Base-by-base conservation (phyloP, 2,329 filamentous ascomycete species). In the Ceratocystis harringtonii region DNA sequence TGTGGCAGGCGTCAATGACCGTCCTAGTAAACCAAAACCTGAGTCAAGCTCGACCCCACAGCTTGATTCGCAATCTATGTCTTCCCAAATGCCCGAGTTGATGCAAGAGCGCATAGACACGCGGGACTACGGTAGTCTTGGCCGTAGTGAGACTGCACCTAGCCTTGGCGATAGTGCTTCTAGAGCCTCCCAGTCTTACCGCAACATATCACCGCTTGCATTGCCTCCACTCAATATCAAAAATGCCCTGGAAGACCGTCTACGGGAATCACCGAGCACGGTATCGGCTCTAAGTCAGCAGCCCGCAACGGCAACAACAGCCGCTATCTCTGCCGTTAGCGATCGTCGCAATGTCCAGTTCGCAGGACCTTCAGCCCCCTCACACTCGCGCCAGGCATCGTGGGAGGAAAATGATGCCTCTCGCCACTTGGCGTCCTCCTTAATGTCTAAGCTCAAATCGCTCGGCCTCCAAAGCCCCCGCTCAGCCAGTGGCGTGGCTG, bases 361-460 rank as follows among this genome's bases (percentile, higher is more conserved):
- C 72, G 84, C 82, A 1, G 80, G 83, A 69, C 84, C 82, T 43
- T 75, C 78, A 4, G 75, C 79, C 6, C 69, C 74, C 22, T 73
- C 78, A 22, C 83, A 85, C 69, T 82, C 81, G 41, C 80, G 85
- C 67, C 80, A 86, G 55, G 80, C 83, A 43, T 90, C 88, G 3
- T 82, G 82, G 76, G 84, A 88, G 58, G 85, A 88, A 63, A 79
- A 75, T n/a, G 88, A 89, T 45, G 76, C 77, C 7, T 74, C 78
- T 15, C 78, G 76, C 66, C 86, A 85, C 74, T 81, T 82, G 25
- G 79, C 80, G 67, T 78, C 81, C 25, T 86, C 87, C 28, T 80
- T 95, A 69, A 90, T 95, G 75, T 86, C 86, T 19, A 91, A 88
- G 73, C 75, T 95, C 68, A 90, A 88, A 72, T 86, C 89, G 2